Conservation (phyloP, 2,329 filamentous ascomycete genomes). For the Sporothrix curviconia region DNA sequence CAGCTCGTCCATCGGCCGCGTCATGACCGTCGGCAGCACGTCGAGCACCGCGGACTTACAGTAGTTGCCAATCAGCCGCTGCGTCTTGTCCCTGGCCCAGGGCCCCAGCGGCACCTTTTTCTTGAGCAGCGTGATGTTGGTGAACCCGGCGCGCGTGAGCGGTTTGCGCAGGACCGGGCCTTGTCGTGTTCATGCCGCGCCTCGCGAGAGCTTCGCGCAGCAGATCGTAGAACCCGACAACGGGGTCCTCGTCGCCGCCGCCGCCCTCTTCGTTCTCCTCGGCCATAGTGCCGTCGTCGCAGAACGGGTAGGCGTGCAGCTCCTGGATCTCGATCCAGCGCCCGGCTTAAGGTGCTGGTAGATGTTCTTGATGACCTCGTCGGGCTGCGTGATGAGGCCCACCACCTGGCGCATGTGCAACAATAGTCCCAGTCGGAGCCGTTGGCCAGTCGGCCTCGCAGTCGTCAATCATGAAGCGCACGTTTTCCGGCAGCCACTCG, state of each 20-base stretch:
- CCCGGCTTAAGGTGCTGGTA: slow-evolving; percentile 36
- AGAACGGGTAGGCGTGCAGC: slow-evolving; percentile 34
- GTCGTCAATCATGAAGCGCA: slow-evolving; percentile 58
- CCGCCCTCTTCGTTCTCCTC: neutral
- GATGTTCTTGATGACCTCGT: slow-evolving; percentile 29
- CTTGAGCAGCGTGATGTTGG: slow-evolving; percentile 31
- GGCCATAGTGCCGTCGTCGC: slow-evolving; percentile 39
- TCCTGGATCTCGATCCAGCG: slow-evolving; percentile 48
- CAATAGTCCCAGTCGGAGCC: slow-evolving; percentile 50
- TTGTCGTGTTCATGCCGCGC: slow-evolving; percentile 18
- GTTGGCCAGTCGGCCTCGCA: slow-evolving; percentile 49
- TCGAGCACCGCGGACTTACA: slow-evolving; percentile 32
- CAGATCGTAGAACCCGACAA: slow-evolving; percentile 27
- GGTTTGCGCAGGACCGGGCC: slow-evolving; percentile 26
- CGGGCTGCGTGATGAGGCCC: slow-evolving; percentile 44
- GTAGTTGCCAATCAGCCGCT: slow-evolving; percentile 35
- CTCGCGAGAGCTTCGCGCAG: slow-evolving; percentile 25
- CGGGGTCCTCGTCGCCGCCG: slow-evolving; percentile 28
- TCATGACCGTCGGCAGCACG: slow-evolving; percentile 31
- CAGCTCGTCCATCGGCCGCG: slow-evolving; percentile 31
- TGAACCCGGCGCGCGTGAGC: slow-evolving; percentile 37
- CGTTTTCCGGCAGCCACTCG: slow-evolving; percentile 49
- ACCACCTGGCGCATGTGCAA: slow-evolving; percentile 47
- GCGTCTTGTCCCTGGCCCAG: slow-evolving; percentile 35
- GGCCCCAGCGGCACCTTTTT: slow-evolving; percentile 39